Evolutionary conservation across 2,329 filamentous ascomycete genomes (phyloP).

Genomic region (Colletotrichum liriopes): DNA sequence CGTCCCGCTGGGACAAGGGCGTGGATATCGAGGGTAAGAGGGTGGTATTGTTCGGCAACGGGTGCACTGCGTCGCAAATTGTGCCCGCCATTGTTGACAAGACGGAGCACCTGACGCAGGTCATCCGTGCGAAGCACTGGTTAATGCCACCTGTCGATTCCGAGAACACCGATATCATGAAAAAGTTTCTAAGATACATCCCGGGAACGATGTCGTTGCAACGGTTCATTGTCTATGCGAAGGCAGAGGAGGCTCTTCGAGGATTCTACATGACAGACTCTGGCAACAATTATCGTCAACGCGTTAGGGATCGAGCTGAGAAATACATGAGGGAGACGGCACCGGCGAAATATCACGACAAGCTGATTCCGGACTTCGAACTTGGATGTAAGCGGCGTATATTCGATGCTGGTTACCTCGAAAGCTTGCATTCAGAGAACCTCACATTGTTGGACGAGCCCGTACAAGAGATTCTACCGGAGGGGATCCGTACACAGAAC

Average conservation of each 20-base stretch:
- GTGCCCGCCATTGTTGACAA: constrained; percentile 60
- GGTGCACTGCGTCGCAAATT: constrained; percentile 69
- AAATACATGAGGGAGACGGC: constrained; percentile 60
- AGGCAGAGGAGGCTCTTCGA: constrained; percentile 57
- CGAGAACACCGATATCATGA: constrained; percentile 40
- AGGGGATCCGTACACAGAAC: constrained; percentile 55
- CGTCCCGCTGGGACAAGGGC: constrained; percentile 68
- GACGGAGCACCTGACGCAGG: constrained; percentile 54
- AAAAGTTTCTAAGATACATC: constrained; percentile 59
- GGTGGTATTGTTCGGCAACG: constrained; percentile 70
- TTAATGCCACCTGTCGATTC: constrained; percentile 53
- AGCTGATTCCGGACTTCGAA: constrained; percentile 74
- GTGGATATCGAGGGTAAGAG: constrained; percentile 63
- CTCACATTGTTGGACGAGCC: constrained; percentile 63
- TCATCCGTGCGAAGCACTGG: constrained; percentile 62
- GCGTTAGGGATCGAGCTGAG: constrained; percentile 57
- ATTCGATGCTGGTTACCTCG: constrained; percentile 70
- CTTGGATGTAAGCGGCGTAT: constrained; percentile 77
- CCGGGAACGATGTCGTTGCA: constrained; percentile 62
- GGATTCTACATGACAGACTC: constrained; percentile 53
- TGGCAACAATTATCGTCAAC: constrained; percentile 50
- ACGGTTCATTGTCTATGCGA: constrained; percentile 58
- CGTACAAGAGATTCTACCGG: constrained; percentile 62
- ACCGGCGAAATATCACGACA: constrained; percentile 73
- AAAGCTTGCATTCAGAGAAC: constrained; percentile 66